A percentile compares a stretch with the other conserved stretches of the same genome.
These are phyloP conservation scores for Erigeron philadelphicus DNA, from an alignment of 140 eudicot species.

Conservation along the genomic window DNA sequence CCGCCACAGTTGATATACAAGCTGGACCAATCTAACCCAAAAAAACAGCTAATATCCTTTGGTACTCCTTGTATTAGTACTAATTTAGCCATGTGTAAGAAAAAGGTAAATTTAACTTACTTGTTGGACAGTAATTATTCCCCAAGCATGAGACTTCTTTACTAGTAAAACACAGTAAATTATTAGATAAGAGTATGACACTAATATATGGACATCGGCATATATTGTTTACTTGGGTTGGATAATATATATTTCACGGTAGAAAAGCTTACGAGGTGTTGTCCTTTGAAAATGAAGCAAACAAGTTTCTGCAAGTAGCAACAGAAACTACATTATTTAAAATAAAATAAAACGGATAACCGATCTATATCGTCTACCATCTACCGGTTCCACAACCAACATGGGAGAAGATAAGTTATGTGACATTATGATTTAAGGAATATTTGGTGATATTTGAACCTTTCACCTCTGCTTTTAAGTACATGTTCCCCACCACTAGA, in stretches of 20 bases:
- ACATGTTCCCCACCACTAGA: too few species aligned
- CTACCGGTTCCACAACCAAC: too few species aligned
- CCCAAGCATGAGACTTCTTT: conserved; percentile 54
- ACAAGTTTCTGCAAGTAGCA: conserved; percentile 49
- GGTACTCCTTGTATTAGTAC: too few species aligned
- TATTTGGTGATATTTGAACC: too few species aligned
- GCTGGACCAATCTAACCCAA: background rate
- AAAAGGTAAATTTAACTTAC: conserved; percentile 32
- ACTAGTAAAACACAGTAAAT: conserved; percentile 26
- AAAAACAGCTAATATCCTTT: background rate
- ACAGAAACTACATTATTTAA: background rate
- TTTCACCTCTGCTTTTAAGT: too few species aligned
- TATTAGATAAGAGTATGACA: background rate
- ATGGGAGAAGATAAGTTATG: too few species aligned
- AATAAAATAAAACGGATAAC: background rate
- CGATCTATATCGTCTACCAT: too few species aligned
- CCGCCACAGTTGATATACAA: conserved; percentile 59
- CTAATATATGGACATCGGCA: conserved; percentile 13
- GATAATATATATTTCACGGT: background rate
- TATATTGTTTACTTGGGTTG: conserved; percentile 3
- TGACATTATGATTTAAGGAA: too few species aligned
- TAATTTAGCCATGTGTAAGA: too few species aligned
- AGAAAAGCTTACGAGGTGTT: conserved; percentile 41
- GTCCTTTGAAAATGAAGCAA: conserved; percentile 44
- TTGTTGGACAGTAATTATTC: conserved; percentile 32